Evolutionary conservation across 352 stramenopile species (phyloP), one percentile per base, ranked within the genome.

Genomic region (Globisporangium carolinianum): DNA sequence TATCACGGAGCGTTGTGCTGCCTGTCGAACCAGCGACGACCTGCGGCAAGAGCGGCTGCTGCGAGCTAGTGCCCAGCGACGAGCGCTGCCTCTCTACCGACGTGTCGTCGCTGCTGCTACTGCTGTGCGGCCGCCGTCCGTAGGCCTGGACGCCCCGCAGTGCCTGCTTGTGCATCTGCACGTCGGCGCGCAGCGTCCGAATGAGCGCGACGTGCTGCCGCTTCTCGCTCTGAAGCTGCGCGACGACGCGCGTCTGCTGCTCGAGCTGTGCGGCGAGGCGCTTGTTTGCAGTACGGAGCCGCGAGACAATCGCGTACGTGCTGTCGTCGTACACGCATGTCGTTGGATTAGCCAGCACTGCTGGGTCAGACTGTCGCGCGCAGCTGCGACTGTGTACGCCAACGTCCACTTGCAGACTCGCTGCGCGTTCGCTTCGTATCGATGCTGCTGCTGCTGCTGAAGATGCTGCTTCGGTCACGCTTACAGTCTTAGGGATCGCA

Each of bases 261-360:
- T 86, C 73, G 1, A 89, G 45, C 51, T 86, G 67, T 6, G 60
- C 52, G 4, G 57, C 60, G 1, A 89, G 56, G 1, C 67, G 67
- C 41, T 79, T 84, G 60, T 86, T 89, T 6, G 71, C 50, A 18
- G 67, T 58, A 1, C 75, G 75, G 10, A 89, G 62, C 18, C 66
- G 71, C 0, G 72, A 73, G 11, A 86, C 71, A 24, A 86, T 68
- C 14, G 57, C 66, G 58, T 86, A 86, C 32, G 79, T 89, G 17
- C 71, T 66, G 1, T 81, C 73, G 17, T 87, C 79, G 47, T 87
- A 89, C 11, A 62, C 42, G 18, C 53, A 56, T 2, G 53, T 9
- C 2, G 38, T 4, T 50, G 8, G 37, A 11, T 24, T 24, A 24
- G 24, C 24, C 24, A 24, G 24, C 24, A 24, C 1, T 24, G 24